Evolutionary conservation across 192 early-diverging fungal species (phyloP).

Genomic region (Dissophora ornata): DNA sequence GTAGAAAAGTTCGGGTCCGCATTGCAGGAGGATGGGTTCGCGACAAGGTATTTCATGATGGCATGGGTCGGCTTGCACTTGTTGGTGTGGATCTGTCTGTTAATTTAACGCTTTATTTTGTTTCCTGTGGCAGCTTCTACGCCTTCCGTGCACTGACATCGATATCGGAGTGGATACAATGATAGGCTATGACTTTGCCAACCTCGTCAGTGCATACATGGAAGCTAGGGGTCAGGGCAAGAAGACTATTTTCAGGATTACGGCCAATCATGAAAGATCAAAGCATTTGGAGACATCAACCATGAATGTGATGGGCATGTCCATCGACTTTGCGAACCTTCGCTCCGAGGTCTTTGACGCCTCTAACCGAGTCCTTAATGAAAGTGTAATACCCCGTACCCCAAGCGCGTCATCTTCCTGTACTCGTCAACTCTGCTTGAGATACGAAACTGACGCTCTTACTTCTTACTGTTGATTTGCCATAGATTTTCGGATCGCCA

Average conservation of each 20-base stretch:
- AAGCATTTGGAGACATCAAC: constrained; percentile 98
- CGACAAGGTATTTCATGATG: constrained; percentile 76
- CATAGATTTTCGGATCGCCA: constrained; percentile 86
- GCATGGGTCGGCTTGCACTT: neutral
- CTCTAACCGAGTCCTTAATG: constrained; percentile 76
- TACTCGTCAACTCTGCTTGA: no score
- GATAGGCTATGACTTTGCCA: constrained; percentile 92
- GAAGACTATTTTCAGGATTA: constrained; percentile 82
- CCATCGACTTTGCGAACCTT: constrained; percentile 95
- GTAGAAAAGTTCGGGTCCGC: constrained; percentile 72
- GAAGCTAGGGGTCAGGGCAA: constrained; percentile 25
- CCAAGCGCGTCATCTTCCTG: neutral
- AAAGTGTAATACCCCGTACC: constrained; percentile 69
- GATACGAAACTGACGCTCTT: no score
- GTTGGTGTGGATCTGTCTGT: neutral
- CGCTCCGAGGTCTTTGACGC: constrained; percentile 88
- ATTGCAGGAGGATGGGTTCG: constrained; percentile 99
- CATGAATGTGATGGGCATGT: constrained; percentile 74
- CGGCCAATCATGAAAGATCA: constrained; percentile 89
- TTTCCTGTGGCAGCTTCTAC: constrained; percentile 73
- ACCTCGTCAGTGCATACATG: constrained; percentile 73
- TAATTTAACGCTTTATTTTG: constrained; percentile 22
- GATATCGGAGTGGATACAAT: constrained; percentile 94
- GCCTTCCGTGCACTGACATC: constrained; percentile 84
- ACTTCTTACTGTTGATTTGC: neutral